Evolutionary conservation across 257 asterid species (phyloP).

Genomic region (Nicotiana undulata): DNA sequence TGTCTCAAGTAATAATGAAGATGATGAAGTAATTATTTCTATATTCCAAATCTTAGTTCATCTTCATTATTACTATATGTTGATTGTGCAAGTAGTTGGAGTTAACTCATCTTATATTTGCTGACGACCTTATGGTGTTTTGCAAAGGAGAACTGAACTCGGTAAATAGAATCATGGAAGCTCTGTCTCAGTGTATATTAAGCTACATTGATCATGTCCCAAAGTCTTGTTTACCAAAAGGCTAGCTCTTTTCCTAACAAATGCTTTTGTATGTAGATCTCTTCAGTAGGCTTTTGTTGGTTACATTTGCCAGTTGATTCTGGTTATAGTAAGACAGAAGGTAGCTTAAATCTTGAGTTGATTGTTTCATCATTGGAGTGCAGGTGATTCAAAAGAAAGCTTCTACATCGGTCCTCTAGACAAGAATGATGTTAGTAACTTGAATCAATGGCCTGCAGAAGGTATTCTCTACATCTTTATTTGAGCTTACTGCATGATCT

Average conservation of each 20-base stretch:
- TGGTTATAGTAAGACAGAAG: not conserved
- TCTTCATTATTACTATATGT: too few relatives aligned
- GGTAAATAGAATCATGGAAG: too few relatives aligned
- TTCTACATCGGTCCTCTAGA: slow-evolving; percentile 44
- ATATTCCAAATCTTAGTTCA: too few relatives aligned
- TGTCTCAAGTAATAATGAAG: too few relatives aligned
- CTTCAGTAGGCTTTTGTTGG: not conserved
- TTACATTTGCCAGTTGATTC: not conserved
- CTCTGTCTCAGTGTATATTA: too few relatives aligned
- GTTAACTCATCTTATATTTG: too few relatives aligned
- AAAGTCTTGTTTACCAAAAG: not conserved
- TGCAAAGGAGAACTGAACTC: too few relatives aligned
- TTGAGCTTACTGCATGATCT: not conserved
- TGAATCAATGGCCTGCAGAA: slow-evolving; percentile 60
- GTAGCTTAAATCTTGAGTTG: not conserved
- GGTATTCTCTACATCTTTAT: slow-evolving; percentile 19
- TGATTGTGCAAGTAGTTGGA: too few relatives aligned
- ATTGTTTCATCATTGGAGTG: not conserved
- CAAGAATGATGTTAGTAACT: not conserved
- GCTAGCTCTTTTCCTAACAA: not conserved
- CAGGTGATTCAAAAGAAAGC: slow-evolving; percentile 58
- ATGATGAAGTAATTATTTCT: too few relatives aligned
- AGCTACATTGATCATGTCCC: not conserved
- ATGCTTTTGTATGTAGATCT: not conserved
- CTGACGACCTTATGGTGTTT: too few relatives aligned